Base-by-base conservation (phyloP, 2,329 filamentous ascomycete species). In the Fonsecaea nubica region DNA sequence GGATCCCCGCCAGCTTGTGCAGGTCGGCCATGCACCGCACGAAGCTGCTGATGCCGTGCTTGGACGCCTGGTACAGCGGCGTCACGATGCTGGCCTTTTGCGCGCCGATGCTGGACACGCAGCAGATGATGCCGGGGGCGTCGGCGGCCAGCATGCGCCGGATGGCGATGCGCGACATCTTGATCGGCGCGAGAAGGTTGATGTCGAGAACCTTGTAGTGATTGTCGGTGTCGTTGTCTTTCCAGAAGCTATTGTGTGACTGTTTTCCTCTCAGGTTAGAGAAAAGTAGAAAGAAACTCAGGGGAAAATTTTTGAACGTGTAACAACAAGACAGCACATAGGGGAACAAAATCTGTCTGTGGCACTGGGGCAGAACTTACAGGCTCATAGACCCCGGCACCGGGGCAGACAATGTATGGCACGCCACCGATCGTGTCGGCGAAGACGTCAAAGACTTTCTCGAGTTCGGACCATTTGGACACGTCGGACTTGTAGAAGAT, bases 181-280 rank as follows among this genome's bases (percentile, higher is more conserved):
- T 80, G 70, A 85, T 84, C 0, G 83, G 83, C 71, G 84, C 82
- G 0, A 80, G 81, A 54, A 85, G 64, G 66, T 84, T 84, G 72
- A 85, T 83, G 64, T 84, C 82, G 25, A 85, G 60, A 58, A 77
- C 50, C 32, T 79, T 78, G 69, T 84, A 84, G 64, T 79, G 77
- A 21, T 77, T 77, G 5, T 77, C 75, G 40, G 74, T 65, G 0
- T 71, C 75, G 6, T 75, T 67, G 67, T 84, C 82, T 15, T 61
- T 35, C 65, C 65, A 66, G 60, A 66, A 66, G 10, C 33, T 30
- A 53, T 53, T 61, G 33, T 75, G 0, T 75, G 64, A 4, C 76
- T 75, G 18, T 79, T 79, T 25, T 25, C 25, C 25, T 25, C 82
- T 81, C 5, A 81, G 79, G 32, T 77, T 74, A 81, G 81, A 84